Base-by-base conservation (phyloP, 2,329 filamentous ascomycete genomes). In the Colletotrichum lupini region DNA sequence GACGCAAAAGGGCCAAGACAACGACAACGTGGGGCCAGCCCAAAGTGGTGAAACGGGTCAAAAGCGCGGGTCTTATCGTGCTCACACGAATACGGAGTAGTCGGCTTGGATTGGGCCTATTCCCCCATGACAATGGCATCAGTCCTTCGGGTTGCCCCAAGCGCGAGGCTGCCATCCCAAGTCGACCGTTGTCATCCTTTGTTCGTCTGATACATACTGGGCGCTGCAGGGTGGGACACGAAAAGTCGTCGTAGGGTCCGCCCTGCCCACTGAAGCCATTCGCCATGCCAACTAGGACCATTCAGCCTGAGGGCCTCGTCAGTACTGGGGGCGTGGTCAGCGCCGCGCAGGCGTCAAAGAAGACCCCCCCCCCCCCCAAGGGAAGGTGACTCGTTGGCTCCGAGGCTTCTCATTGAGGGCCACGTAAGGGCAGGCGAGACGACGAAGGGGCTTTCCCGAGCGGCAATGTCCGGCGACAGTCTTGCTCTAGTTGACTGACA, bases 181-280 rank as follows among this genome's bases (percentile, higher is more conserved):
- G n/a, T 73, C 37, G 35, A 24, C 46, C 22, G 58, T 35, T 60
- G 59, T 55, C 70, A 56, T 59, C 28, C 55, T 65, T 70, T 69
- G 60, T 73, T 73, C 61, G 57, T 73, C 67, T 57, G 67, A 70
- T 66, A 60, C 55, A 70, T 66, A 60, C 55, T 73, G 60, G 16
- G 30, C 32, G 52, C 52, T 30, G 62, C 52, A 16, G 62, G 32
- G 46, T 26, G n/a, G 28, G 19, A 52, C 61, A 70, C 60, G 35
- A 57, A 61, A 52, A 26, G 14, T n/a, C 28, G 28, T 49, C 14
- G 49, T 42, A 59, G 26, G 46, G 59, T 59, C 35, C 32, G 55
- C 56, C 46, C 42, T 46, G 35, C 28, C 49, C 24, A 42, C 26
- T 59, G 52, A 24, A 59, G 53, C 49, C 37, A 35, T 28, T 35